Evolutionary conservation across 2,329 filamentous ascomycete species (phyloP), one percentile per base, ranked within the genome.

Genomic region (Pseudogymnoascus sp.): DNA sequence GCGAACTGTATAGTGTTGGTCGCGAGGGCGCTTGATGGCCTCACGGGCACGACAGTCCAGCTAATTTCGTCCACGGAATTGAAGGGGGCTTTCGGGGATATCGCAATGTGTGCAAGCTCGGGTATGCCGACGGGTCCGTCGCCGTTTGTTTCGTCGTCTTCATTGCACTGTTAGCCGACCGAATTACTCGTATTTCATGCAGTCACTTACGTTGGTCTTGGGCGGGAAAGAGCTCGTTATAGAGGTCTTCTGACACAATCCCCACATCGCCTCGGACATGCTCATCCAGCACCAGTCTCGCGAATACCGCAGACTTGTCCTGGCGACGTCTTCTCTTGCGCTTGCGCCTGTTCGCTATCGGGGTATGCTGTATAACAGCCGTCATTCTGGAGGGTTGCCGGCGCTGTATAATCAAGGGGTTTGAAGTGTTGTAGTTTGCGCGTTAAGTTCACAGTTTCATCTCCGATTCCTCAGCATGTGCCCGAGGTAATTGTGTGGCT

Each of bases 41-140:
- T 79, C 64, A 96, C 84, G 1, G 93, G 90, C 35, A 97, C 83
- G 59, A 97, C 84, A 6, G 91, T 91, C 95, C 95, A 99, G 55
- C 83, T 81, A 16, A 86, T 83, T 63, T 86, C 84, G 71, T 89
- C 69, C 18, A 83, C 76, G 5, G 76, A 78, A 37, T 79, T 74
- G 62, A 77, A 79, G 11, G 90, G 88, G 1, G 83, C 78, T 88
- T 88, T 92, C 3, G 89, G 89, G 55, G 88, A 85, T 67, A 93
- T 84, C 43, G 89, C 89, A 66, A 92, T 82, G 72, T 91, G 83
- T 64, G 84, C 78, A 63, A 83, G 71, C 23, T 81, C 76, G 64
- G 76, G 75, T 25, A 65, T 62, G 59, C 69, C 69, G 11, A 61
- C 55, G 65, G 63, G 68, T 60, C 67, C 64, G 59, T 66, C 67